These are phyloP conservation scores for Spatholobus suberectus DNA, from an alignment of 306 rosid genomes.

Conservation along the genomic window DNA sequence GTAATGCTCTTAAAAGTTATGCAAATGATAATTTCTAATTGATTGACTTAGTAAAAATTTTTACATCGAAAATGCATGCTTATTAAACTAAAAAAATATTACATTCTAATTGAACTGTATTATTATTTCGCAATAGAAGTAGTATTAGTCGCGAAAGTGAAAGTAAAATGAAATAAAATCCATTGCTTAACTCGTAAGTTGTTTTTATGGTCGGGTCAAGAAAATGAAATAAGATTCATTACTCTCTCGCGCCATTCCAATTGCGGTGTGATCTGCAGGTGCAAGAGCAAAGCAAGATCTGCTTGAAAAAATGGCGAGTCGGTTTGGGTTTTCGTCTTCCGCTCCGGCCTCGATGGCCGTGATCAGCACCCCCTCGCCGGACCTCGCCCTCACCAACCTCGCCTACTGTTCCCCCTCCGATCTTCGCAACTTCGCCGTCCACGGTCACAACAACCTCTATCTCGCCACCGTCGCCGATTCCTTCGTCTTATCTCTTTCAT, in stretches of 20 bases:
- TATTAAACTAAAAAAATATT: too few relatives aligned
- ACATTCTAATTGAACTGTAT: too few relatives aligned
- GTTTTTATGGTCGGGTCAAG: background rate
- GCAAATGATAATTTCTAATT: too few relatives aligned
- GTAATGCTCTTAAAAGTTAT: too few relatives aligned
- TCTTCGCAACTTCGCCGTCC: constrained; percentile 70
- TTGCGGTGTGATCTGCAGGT: constrained; percentile 11
- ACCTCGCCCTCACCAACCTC: constrained; percentile 74
- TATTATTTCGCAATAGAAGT: too few relatives aligned
- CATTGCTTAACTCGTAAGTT: background rate
- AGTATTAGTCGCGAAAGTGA: too few relatives aligned
- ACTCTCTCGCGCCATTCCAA: constrained; percentile 45
- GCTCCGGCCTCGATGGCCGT: constrained; percentile 62
- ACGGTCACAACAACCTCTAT: constrained; percentile 53
- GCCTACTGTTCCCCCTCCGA: constrained; percentile 80
- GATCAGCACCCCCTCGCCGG: constrained; percentile 68
- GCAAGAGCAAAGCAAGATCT: constrained; percentile 32
- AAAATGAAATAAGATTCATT: background rate
- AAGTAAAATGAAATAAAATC: background rate
- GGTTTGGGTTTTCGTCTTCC: constrained; percentile 55
- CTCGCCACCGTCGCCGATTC: constrained; percentile 71
- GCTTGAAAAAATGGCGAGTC: constrained; percentile 59
- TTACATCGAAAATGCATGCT: too few relatives aligned
- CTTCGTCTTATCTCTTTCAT: constrained; percentile 77
- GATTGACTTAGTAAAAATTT: too few relatives aligned